phyloP scores from a whole-genome alignment of 345 rosid genomes.

The Arabis hirsuta region DNA sequence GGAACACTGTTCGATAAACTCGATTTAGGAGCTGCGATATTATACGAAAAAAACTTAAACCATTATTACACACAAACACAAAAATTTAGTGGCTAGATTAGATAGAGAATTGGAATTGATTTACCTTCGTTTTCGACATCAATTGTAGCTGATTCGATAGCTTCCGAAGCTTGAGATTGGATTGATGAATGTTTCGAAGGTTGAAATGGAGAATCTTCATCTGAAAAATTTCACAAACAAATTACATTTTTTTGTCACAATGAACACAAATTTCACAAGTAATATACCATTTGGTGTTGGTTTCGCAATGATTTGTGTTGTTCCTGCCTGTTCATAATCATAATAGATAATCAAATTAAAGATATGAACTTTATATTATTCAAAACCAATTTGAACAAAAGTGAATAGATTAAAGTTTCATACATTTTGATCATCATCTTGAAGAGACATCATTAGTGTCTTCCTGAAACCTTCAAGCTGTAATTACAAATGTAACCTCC shows the following conservation, averaged over 20 bases:
- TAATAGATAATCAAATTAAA: background rate
- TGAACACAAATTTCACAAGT: background rate
- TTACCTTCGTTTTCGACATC: slow-evolving; percentile 64
- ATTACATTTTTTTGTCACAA: background rate
- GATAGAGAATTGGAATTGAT: background rate
- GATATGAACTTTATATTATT: background rate
- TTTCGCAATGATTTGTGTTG: slow-evolving; percentile 66
- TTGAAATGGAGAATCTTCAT: slow-evolving; percentile 59
- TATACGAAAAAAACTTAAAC: background rate
- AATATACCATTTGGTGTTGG: slow-evolving; percentile 62
- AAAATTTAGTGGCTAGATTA: background rate
- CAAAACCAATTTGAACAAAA: background rate
- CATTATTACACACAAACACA: background rate
- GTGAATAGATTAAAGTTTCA: background rate
- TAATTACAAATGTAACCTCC: slow-evolving; percentile 7
- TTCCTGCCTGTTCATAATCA: slow-evolving; percentile 52
- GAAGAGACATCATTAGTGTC: slow-evolving; percentile 92
- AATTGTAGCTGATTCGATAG: slow-evolving; percentile 49
- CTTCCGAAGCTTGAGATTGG: slow-evolving; percentile 59
- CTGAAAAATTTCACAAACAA: slow-evolving; percentile 46
- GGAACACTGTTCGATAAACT: slow-evolving; percentile 50
- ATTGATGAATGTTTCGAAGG: slow-evolving; percentile 61
- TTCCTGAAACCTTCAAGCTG: slow-evolving; percentile 90
- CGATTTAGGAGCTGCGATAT: slow-evolving; percentile 52
- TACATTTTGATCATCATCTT: slow-evolving; percentile 75